A percentile compares a stretch with the other conserved stretches of the same genome.
phyloP scores from a whole-genome alignment of 2,329 filamentous ascomycete genomes.

The Diaporthe nobilis region DNA sequence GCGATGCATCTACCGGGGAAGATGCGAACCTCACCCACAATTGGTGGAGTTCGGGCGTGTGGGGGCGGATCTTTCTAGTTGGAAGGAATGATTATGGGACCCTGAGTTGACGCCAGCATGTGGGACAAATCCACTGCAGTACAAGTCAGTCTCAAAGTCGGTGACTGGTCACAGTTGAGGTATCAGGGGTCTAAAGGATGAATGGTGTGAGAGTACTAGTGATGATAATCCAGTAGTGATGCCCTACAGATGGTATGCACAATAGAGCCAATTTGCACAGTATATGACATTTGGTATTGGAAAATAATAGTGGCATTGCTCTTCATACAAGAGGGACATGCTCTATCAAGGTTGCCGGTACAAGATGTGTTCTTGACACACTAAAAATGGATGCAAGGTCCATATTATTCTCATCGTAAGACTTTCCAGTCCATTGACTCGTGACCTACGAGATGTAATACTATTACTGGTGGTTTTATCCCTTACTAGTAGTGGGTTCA shows the following conservation, averaged over 20 bases:
- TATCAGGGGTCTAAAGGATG: not conserved
- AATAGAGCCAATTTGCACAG: no score
- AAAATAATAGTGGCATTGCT: no score
- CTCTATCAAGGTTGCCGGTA: not conserved
- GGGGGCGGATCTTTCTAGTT: not conserved
- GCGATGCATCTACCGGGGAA: not conserved
- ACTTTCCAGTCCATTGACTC: not conserved
- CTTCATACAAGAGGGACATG: no score
- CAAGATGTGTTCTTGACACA: not conserved
- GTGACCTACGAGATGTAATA: not conserved
- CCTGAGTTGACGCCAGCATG: not conserved
- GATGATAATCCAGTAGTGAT: no score
- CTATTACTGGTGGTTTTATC: not conserved
- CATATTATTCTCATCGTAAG: not conserved
- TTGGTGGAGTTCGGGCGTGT: not conserved
- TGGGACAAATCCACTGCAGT: not conserved
- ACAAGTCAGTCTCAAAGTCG: not conserved
- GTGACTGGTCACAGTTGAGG: not conserved
- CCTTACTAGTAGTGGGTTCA: not conserved
- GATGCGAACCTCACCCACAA: not conserved
- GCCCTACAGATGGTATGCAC: no score
- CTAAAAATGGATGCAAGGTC: constrained; percentile 1
- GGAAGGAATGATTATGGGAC: not conserved
- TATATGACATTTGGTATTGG: not conserved
- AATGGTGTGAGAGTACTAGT: no score